A percentile compares a stretch with the other conserved stretches of the same genome.
phyloP scores from a whole-genome alignment of 2,329 filamentous ascomycete genomes.

The Anthostomella pinea region DNA sequence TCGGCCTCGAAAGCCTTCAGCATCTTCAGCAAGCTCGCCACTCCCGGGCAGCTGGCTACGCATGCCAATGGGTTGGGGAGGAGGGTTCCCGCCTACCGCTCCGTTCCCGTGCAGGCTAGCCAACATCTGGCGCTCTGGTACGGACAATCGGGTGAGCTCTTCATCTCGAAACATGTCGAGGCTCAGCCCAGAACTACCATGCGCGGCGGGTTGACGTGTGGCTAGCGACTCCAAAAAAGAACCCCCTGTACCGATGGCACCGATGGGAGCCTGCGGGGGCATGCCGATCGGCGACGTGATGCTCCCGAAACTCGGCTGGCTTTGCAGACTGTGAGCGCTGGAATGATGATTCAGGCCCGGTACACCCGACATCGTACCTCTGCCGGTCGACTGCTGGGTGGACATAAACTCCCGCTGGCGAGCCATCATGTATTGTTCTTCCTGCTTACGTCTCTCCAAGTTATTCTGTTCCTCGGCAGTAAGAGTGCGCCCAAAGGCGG shows the following conservation, averaged over 20 bases:
- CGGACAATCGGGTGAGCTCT: constrained; percentile 65
- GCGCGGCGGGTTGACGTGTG: constrained; percentile 38
- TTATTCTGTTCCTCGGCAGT: constrained; percentile 99
- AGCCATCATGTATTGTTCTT: constrained; percentile 96
- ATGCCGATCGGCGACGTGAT: constrained; percentile 81
- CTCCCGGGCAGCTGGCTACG: constrained; percentile 48
- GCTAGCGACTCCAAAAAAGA: constrained; percentile 67
- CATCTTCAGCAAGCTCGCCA: constrained; percentile 51
- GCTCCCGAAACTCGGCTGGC: constrained; percentile 93
- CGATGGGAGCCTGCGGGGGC: constrained; percentile 51
- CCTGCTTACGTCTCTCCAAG: constrained; percentile 91
- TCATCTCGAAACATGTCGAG: constrained; percentile 65
- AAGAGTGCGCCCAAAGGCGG: constrained; percentile 91
- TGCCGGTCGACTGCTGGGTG: constrained; percentile 75
- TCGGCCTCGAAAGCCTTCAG: constrained; percentile 64
- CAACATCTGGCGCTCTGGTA: constrained; percentile 52
- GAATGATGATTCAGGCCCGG: constrained; percentile 80
- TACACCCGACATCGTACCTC: constrained; percentile 64
- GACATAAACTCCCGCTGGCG: constrained; percentile 91
- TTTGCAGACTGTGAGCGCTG: constrained; percentile 92
- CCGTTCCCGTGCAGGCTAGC: constrained; percentile 38
- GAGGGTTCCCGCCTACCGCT: constrained; percentile 31
- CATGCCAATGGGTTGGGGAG: constrained; percentile 38
- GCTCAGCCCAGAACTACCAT: constrained; percentile 44
- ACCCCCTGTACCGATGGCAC: constrained; percentile 57